A percentile compares a stretch with the other conserved stretches of the same genome.
Evolutionary conservation across 345 rosid species (phyloP).

Genomic region (Tarenaya hassleriana): DNA sequence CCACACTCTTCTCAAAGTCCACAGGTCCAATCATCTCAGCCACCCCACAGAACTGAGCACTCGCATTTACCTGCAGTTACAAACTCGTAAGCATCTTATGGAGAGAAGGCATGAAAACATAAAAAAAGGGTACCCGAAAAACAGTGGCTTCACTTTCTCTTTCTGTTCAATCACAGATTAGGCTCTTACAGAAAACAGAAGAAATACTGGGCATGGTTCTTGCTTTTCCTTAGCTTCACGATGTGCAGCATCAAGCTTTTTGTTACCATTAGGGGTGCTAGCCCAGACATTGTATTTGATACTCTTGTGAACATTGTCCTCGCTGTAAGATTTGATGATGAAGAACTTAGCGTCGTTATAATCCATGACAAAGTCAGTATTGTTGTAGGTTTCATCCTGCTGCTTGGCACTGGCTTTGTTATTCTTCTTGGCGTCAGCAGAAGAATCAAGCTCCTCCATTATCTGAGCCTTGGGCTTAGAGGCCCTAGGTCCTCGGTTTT

Average conservation of each 20-base stretch:
- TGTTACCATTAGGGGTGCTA: slow-evolving; percentile 60
- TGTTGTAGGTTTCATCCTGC: slow-evolving; percentile 50
- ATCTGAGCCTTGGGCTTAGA: slow-evolving; percentile 61
- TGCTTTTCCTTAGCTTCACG: slow-evolving; percentile 36
- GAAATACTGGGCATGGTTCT: slow-evolving; percentile 48
- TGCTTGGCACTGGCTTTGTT: no score
- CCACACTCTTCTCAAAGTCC: slow-evolving; percentile 52
- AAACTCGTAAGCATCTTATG: no score
- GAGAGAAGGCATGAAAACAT: slow-evolving; percentile 9
- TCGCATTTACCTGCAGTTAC: slow-evolving; percentile 51
- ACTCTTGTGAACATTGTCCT: slow-evolving; percentile 61
- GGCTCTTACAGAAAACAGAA: slow-evolving; percentile 50
- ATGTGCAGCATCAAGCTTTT: slow-evolving; percentile 46
- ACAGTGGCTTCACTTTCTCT: neutral
- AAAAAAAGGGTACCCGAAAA: neutral
- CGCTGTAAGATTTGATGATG: slow-evolving; percentile 62
- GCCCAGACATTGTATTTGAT: slow-evolving; percentile 71
- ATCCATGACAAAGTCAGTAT: slow-evolving; percentile 49
- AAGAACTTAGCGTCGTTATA: slow-evolving; percentile 69
- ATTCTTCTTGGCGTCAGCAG: slow-evolving; percentile 36
- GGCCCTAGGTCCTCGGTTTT: slow-evolving; percentile 89
- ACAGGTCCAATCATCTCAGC: slow-evolving; percentile 65
- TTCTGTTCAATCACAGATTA: neutral
- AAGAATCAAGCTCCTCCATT: slow-evolving; percentile 44
- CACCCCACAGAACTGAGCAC: slow-evolving; percentile 70